Conservation (phyloP, 495 filamentous ascomycete genomes). For the Hapsidospora chrysogenum region DNA sequence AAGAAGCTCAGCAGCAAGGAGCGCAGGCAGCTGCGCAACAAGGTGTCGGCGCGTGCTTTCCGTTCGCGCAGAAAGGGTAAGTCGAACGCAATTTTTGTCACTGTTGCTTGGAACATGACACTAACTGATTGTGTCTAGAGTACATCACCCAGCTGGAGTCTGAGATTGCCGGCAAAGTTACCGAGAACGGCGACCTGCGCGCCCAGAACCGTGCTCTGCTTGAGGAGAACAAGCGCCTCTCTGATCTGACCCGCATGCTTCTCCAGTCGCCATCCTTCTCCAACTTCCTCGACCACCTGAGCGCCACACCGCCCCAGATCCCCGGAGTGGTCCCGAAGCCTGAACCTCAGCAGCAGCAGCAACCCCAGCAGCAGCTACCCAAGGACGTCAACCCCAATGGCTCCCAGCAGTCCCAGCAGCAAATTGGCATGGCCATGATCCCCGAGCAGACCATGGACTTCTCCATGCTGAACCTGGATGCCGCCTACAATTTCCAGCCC, state of each 20-base stretch:
- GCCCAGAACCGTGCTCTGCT: conserved; percentile 53
- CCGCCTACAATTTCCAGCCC: conserved; percentile 48
- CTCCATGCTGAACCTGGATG: conserved; percentile 36
- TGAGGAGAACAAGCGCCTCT: conserved; percentile 66
- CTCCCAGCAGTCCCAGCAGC: conserved; percentile 24
- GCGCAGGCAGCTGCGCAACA: conserved; percentile 86
- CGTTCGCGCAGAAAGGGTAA: conserved; percentile 89
- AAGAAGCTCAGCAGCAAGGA: conserved; percentile 95
- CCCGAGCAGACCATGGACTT: conserved; percentile 58
- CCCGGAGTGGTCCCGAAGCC: conserved; percentile 15
- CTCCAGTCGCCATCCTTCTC: conserved; percentile 77
- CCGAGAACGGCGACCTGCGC: conserved; percentile 55
- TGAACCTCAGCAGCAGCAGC: conserved; percentile 18
- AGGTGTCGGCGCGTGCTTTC: conserved; percentile 95
- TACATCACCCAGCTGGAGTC: conserved; percentile 87
- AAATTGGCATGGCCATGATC: conserved; percentile 56
- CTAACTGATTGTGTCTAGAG: conserved; percentile 51
- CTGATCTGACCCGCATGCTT: conserved; percentile 64
- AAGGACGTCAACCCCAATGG: conserved; percentile 50
- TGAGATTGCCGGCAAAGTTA: conserved; percentile 57
- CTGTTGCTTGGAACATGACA: background rate
- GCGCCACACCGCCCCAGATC: conserved; percentile 27
- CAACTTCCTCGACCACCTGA: conserved; percentile 60
- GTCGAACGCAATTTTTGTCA: too few relatives aligned
- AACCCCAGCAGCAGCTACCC: conserved; percentile 27